Percentiles rank a stretch among this genome's conserved stretches.
These are phyloP conservation scores for Pseudogymnoascus sp. DNA, from an alignment of 2,329 filamentous ascomycete species.

Conservation along the genomic window DNA sequence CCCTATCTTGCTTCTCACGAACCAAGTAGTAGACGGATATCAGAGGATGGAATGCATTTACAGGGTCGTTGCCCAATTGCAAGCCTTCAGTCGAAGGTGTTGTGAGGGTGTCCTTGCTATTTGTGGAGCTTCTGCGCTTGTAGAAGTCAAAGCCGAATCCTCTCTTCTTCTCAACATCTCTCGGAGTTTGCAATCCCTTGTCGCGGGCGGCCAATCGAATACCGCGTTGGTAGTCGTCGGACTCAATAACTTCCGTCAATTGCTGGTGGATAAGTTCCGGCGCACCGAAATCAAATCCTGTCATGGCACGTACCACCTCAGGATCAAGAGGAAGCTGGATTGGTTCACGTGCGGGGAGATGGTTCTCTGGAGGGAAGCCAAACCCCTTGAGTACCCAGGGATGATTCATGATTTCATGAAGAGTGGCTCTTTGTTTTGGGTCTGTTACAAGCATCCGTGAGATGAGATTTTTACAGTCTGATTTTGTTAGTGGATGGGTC, in stretches of 20 bases:
- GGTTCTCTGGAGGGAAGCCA: constrained; percentile 78
- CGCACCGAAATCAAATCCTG: constrained; percentile 92
- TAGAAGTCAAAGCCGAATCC: constrained; percentile 94
- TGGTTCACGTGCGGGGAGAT: constrained; percentile 74
- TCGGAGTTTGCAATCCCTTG: constrained; percentile 50
- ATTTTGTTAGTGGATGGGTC: constrained; percentile 30
- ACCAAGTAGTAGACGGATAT: constrained; percentile 94
- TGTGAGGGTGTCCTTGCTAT: constrained; percentile 78
- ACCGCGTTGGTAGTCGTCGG: constrained; percentile 86
- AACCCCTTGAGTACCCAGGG: constrained; percentile 96
- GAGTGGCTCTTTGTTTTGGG: constrained; percentile 74
- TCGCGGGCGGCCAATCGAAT: constrained; percentile 64
- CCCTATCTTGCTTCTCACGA: constrained; percentile 85
- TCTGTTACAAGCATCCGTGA: constrained; percentile 95
- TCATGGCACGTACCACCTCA: constrained; percentile 86
- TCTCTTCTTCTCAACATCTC: constrained; percentile 71
- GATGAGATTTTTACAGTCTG: constrained; percentile 90
- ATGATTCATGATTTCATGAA: constrained; percentile 89
- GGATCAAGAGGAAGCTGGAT: constrained; percentile 76
- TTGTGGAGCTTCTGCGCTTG: constrained; percentile 83
- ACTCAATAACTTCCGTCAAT: constrained; percentile 79
- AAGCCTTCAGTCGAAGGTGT: constrained; percentile 82
- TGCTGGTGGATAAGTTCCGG: constrained; percentile 76
- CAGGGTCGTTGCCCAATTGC: constrained; percentile 72
- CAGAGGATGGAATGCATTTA: constrained; percentile 88